Conservation (phyloP, 352 stramenopile genomes). For the Thraustochytrium striatum region DNA sequence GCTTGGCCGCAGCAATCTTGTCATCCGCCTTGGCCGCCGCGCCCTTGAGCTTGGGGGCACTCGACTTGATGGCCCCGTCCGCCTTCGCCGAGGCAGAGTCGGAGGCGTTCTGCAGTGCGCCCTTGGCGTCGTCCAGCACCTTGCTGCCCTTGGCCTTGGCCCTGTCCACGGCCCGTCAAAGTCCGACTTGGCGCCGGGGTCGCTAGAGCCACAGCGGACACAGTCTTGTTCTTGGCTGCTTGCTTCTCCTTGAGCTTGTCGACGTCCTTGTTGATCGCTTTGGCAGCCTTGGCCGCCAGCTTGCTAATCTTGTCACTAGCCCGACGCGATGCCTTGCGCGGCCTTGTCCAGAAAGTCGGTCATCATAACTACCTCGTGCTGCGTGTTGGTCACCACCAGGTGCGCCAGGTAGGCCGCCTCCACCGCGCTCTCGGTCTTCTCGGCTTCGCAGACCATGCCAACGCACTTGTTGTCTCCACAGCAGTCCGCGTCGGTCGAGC, state of each 20-base stretch:
- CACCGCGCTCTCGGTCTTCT: background rate
- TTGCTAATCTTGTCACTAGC: background rate
- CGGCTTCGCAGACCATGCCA: background rate
- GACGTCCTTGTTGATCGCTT: slow-evolving; percentile 22
- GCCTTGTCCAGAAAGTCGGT: slow-evolving; percentile 4
- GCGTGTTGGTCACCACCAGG: slow-evolving; percentile 31
- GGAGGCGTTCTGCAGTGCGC: background rate
- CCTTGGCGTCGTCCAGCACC: background rate
- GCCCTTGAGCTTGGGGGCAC: background rate
- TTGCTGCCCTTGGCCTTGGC: background rate
- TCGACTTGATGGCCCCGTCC: background rate
- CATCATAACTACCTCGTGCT: slow-evolving; percentile 12
- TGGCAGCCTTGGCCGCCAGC: slow-evolving; percentile 1
- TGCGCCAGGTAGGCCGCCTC: slow-evolving; percentile 9
- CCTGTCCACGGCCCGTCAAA: background rate
- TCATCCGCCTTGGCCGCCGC: background rate
- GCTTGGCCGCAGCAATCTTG: too few relatives aligned
- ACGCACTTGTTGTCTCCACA: slow-evolving; percentile 17
- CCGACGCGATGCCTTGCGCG: slow-evolving; percentile 20
- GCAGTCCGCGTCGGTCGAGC: slow-evolving; percentile 2
- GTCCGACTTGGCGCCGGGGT: background rate
- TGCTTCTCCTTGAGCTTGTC: slow-evolving; percentile 43
- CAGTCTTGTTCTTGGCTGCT: background rate
- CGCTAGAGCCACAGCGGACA: background rate
- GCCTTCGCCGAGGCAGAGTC: background rate